Percentiles rank a stretch among this genome's conserved stretches.
Conservation (phyloP, 768 basidiomycete species). For the Mycena latifolia region DNA sequence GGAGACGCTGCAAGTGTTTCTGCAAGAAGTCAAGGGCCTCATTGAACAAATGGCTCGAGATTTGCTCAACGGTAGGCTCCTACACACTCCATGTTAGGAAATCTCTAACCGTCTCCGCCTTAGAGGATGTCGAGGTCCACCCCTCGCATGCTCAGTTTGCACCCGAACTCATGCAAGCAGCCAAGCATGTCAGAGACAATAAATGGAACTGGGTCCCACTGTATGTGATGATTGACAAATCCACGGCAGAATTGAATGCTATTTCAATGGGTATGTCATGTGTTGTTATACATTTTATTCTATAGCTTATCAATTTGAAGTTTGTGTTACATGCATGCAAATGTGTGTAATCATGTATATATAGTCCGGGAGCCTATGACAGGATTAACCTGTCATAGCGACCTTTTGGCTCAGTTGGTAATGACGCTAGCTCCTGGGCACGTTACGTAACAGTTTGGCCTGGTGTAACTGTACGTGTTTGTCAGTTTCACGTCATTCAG, state of each 20-base stretch:
- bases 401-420: no score
- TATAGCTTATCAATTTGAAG: no score
- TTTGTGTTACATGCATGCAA: no score
- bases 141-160: slow-evolving; percentile 7
- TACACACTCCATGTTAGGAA: no score
- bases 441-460: slow-evolving; percentile 27
- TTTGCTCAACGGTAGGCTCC: slow-evolving; percentile 11
- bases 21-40: slow-evolving; percentile 9
- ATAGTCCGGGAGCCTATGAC: no score
- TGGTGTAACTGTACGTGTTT: slow-evolving; percentile 14
- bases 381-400: no score
- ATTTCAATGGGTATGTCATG: slow-evolving; percentile 8
- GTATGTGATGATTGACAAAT: slow-evolving; percentile 36
- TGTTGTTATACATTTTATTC: no score
- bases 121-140: not conserved
- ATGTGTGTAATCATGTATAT: no score
- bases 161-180: not conserved
- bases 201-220: slow-evolving; percentile 20
- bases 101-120: not conserved
- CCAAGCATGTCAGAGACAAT: not conserved
- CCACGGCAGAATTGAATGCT: slow-evolving; percentile 14
- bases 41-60: slow-evolving; percentile 15
- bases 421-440: no score
- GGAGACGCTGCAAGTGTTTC: not conserved
- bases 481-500: slow-evolving; percentile 37